These are phyloP conservation scores for Fraxinus quadrangulata DNA, from an alignment of 257 asterid genomes.

Conservation along the genomic window DNA sequence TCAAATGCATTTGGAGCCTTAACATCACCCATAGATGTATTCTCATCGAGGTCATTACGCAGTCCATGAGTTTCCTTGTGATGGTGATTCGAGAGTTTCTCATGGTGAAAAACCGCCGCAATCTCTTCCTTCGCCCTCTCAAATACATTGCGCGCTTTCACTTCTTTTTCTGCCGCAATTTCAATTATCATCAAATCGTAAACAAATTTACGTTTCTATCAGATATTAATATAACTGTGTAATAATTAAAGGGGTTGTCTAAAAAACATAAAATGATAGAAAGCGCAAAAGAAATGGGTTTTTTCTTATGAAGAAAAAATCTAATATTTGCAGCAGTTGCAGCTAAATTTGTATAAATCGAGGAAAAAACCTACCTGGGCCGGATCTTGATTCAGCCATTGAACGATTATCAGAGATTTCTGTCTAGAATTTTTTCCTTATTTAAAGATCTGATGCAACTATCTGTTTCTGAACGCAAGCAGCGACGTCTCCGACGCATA, in stretches of 20 bases:
- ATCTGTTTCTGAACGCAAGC: background rate
- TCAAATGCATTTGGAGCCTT: slow-evolving; percentile 80
- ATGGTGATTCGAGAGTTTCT: slow-evolving; percentile 34
- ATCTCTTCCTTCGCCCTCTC: slow-evolving; percentile 50
- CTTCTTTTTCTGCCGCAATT: slow-evolving; percentile 43
- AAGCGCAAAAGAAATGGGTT: background rate
- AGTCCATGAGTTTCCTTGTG: slow-evolving; percentile 71
- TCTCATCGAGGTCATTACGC: slow-evolving; percentile 59
- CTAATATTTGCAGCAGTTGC: no score
- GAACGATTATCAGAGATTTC: slow-evolving; percentile 8
- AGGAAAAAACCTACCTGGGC: slow-evolving; percentile 38
- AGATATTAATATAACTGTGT: background rate
- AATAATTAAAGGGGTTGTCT: background rate
- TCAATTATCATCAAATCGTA: background rate
- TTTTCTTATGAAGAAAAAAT: background rate
- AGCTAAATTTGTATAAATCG: background rate
- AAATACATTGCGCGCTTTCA: slow-evolving; percentile 42
- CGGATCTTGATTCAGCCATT: slow-evolving; percentile 49
- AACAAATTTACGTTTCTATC: background rate
- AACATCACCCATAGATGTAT: slow-evolving; percentile 49
- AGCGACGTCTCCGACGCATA: background rate
- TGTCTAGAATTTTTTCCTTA: background rate
- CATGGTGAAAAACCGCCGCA: slow-evolving; percentile 41
- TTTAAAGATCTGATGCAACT: background rate
- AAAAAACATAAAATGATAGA: background rate